Percentiles rank a stretch among this genome's conserved stretches.
Conservation (phyloP, 179 eudicot genomes). For the Beta corolliflora region DNA sequence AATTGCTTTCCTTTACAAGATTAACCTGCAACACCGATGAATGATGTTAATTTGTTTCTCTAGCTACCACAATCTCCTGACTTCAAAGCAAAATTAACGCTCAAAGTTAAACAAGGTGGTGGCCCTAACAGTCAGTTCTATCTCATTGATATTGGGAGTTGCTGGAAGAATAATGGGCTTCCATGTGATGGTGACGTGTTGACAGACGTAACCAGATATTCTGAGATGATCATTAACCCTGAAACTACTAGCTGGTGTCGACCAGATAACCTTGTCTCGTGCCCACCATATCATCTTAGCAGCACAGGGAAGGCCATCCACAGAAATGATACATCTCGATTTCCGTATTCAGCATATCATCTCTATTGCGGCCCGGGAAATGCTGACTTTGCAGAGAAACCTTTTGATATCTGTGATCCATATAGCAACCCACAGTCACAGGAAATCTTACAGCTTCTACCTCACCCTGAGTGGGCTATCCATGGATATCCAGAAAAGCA, state of each 20-base stretch:
- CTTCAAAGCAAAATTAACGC: constrained; percentile 29
- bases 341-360: constrained; percentile 63
- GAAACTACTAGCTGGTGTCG: constrained; percentile 33
- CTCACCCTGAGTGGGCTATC: constrained; percentile 67
- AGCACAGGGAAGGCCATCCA: constrained; percentile 17
- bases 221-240: constrained; percentile 39
- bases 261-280: constrained; percentile 22
- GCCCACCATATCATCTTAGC: constrained; percentile 35
- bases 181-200: constrained; percentile 35
- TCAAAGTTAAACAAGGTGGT: constrained; percentile 33
- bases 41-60: background rate
- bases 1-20: background rate
- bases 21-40: background rate
- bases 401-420: constrained; percentile 46
- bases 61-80: constrained; percentile 32
- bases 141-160: constrained; percentile 35
- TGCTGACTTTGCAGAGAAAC: constrained; percentile 44
- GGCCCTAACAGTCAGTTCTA: constrained; percentile 35
- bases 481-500: constrained; percentile 54
- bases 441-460: constrained; percentile 60
- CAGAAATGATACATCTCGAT: constrained; percentile 31
- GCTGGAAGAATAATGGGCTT: constrained; percentile 38
- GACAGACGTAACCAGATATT: constrained; percentile 35
- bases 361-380: constrained; percentile 67
- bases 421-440: constrained; percentile 71